Base-by-base conservation (phyloP, 306 rosid species). In the Vachellia collinsii region DNA sequence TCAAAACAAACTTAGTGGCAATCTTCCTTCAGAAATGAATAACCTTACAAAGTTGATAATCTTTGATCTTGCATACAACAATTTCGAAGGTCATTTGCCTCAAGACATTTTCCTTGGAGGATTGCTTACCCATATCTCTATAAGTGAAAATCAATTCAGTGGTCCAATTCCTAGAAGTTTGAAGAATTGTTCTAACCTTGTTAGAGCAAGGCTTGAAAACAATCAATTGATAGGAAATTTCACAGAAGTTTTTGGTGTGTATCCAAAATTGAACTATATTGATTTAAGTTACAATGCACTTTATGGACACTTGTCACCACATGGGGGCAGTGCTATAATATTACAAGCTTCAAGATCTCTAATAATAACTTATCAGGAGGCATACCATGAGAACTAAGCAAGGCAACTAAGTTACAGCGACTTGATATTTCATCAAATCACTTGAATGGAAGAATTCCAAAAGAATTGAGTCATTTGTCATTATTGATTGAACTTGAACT, bases 341-440 rank as follows among this genome's bases (percentile, higher is more conserved):
- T 37, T 16, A 17, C 71, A 16, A 16, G 25, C 25, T 47, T 66
- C 10, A 38, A 66, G 48, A 14, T 73, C 19, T 43, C 70, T 43
- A 43, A 43, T 38, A 75, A 59, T 3, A 42, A 59, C 1, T 3
- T 75, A 23, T 43, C 44, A 0, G 79, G 71, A 4, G 44, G 10
- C 7, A 75, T 75, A 75, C 71, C 70, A 9, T 4, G 5, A 42
- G 53, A 75, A 8, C 9, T 75, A 23, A 12, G 41, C 3, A 11
- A 75, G 16, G 79, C 79, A 9, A 5, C 42, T 12, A 75, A 61
- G 10, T 47, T 86, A 34, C 48, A 20, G 3, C 23, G 22, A 3
- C 85, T 80, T 36, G 65, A 79, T 39, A 72, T 80, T 12, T 82
- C 78, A 65, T 72, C 79, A 0, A 86, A 83, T 53, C 42, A 5